These are phyloP conservation scores for Solanum sitiens DNA, from an alignment of 257 asterid genomes.

Conservation along the genomic window DNA sequence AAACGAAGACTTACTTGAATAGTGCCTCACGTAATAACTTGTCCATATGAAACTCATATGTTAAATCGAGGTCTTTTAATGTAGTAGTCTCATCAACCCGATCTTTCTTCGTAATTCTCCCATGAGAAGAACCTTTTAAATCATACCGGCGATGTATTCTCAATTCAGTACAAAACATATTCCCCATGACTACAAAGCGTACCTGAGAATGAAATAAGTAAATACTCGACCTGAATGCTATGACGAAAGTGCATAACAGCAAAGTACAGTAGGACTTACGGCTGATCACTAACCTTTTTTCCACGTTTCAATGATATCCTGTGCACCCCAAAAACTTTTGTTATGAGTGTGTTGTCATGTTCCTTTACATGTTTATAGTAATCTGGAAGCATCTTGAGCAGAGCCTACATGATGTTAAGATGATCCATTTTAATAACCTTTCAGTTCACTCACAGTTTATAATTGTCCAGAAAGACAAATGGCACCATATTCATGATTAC, in stretches of 20 bases:
- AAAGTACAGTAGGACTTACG: slow-evolving; percentile 1
- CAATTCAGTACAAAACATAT: slow-evolving; percentile 92
- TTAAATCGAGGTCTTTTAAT: slow-evolving; percentile 87
- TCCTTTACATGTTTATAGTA: slow-evolving; percentile 69
- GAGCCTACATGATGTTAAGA: slow-evolving; percentile 36
- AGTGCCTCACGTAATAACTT: slow-evolving; percentile 65
- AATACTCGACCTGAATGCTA: neutral
- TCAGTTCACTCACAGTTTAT: neutral
- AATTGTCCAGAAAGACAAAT: neutral
- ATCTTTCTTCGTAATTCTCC: slow-evolving; percentile 80
- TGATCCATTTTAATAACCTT: neutral
- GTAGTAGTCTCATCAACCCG: slow-evolving; percentile 70
- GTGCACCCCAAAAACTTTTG: slow-evolving; percentile 93
- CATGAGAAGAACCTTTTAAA: slow-evolving; percentile 89
- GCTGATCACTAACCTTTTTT: slow-evolving; percentile 47
- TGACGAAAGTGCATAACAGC: neutral
- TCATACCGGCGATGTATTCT: slow-evolving; percentile 91
- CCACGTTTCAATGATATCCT: slow-evolving; percentile 55
- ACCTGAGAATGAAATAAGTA: slow-evolving; percentile 42
- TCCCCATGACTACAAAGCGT: slow-evolving; percentile 97
- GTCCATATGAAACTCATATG: slow-evolving; percentile 90
- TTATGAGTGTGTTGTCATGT: slow-evolving; percentile 89
- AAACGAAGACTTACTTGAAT: slow-evolving; percentile 41
- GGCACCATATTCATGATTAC: neutral
- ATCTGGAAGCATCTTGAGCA: slow-evolving; percentile 80